phyloP scores from a whole-genome alignment of 306 rosid genomes.

The Corylus avellana region DNA sequence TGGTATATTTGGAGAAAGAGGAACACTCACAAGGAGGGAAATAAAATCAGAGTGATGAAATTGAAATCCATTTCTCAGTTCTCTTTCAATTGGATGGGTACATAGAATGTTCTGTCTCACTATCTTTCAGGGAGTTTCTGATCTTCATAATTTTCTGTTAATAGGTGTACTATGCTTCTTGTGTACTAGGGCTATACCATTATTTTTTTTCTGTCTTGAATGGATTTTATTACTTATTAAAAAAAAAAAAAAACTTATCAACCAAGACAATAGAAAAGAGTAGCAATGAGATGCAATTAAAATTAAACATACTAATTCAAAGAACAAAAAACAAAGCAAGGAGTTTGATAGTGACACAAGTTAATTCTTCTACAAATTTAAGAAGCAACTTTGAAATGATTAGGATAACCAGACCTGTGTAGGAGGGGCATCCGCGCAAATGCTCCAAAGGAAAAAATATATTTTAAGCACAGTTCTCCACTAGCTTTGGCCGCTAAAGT shows the following conservation, averaged over 20 bases:
- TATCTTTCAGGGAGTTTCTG: not conserved
- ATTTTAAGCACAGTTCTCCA: slow-evolving; percentile 90
- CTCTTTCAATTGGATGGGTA: not conserved
- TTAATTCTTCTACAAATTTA: not conserved
- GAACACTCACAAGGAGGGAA: not conserved
- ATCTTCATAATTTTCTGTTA: not conserved
- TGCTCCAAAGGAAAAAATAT: slow-evolving; percentile 89
- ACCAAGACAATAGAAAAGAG: not conserved
- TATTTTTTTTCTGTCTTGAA: not conserved
- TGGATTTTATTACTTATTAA: not conserved
- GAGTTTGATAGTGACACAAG: not conserved
- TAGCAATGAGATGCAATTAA: not conserved
- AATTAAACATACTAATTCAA: not conserved
- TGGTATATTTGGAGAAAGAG: not conserved
- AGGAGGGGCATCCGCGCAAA: slow-evolving; percentile 82
- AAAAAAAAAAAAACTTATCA: too few species aligned
- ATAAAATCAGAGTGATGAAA: not conserved
- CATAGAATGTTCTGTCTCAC: not conserved
- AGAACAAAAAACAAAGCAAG: not conserved
- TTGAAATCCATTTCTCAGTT: not conserved
- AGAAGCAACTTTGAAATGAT: not conserved
- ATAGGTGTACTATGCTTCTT: not conserved
- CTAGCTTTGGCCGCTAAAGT: slow-evolving; percentile 92
- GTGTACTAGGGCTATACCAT: not conserved
- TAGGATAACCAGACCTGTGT: slow-evolving; percentile 59